phyloP scores from a whole-genome alignment of 176 grass and related monocot genomes.

The Triticum dicoccoides region DNA sequence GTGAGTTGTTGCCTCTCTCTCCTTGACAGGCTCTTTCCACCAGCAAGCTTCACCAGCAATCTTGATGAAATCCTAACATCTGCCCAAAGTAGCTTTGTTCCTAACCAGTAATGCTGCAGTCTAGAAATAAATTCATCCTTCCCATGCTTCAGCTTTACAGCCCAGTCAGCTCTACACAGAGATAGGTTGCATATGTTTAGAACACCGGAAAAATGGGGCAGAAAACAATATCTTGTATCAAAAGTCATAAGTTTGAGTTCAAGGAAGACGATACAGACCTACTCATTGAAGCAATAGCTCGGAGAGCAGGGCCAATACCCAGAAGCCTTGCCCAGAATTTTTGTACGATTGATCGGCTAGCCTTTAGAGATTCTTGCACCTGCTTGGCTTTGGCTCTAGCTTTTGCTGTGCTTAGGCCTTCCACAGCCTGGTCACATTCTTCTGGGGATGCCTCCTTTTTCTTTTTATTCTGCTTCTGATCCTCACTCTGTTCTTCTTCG shows the following conservation, averaged over 20 bases:
- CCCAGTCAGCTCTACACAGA: slow-evolving; percentile 65
- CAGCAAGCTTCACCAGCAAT: slow-evolving; percentile 72
- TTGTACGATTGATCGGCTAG: slow-evolving; percentile 45
- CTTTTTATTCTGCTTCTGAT: slow-evolving; percentile 58
- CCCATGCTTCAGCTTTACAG: slow-evolving; percentile 68
- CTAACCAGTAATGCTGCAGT: slow-evolving; percentile 77
- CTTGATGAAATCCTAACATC: slow-evolving; percentile 76
- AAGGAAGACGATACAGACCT: slow-evolving; percentile 53
- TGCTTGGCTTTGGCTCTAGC: slow-evolving; percentile 91
- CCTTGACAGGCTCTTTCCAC: slow-evolving; percentile 76
- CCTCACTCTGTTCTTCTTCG: slow-evolving; percentile 57
- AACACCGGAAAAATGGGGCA: neutral
- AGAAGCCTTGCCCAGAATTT: slow-evolving; percentile 84
- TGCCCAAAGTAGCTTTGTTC: slow-evolving; percentile 77
- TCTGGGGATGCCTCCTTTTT: slow-evolving; percentile 90
- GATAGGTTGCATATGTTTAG: slow-evolving; percentile 20
- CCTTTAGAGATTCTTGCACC: slow-evolving; percentile 65
- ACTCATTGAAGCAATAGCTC: slow-evolving; percentile 92
- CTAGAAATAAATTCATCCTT: slow-evolving; percentile 77
- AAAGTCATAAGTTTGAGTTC: slow-evolving; percentile 11
- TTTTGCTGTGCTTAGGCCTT: slow-evolving; percentile 89
- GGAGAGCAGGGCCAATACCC: slow-evolving; percentile 82
- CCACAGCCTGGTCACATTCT: slow-evolving; percentile 96
- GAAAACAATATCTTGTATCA: slow-evolving; percentile 18
- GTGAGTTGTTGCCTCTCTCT: slow-evolving; percentile 74